Evolutionary conservation across 2,329 filamentous ascomycete species (phyloP), one percentile per base, ranked within the genome.

Genomic region (Colletotrichum costaricense): DNA sequence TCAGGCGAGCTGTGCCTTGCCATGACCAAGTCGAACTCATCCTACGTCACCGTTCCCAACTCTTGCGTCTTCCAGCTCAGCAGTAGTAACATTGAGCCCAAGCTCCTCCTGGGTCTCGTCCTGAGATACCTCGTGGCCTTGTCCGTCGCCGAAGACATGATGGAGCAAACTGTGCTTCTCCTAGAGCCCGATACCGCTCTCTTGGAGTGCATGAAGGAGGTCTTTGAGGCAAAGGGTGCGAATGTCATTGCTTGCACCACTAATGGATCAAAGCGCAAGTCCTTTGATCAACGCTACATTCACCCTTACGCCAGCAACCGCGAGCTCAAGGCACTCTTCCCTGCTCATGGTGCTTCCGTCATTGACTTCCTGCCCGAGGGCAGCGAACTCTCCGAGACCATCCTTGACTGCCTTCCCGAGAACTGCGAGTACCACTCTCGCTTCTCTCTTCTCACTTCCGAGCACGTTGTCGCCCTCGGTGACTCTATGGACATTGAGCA

Each of bases 101-200:
- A 78, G 2, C 57, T 67, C 0, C 76, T 82, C 3, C 62, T 81
- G 14, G 75, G 76, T 4, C 64, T 78, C 0, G 58, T 82, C 0
- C 30, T 75, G 8, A 72, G 80, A 9, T 78, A 78, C 7, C 68
- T 81, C 2, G 64, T 77, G 0, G 78, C 78, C 4, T 35, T 78
- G 5, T 62, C 67, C 1, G 69, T 80, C 4, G 65, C 69, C 0
- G 70, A 72, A 4, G 60, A 64, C 6, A 70, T 74, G 5, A 26
- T 62, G 26, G 52, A 67, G 5, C 65, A 74, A n/a, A 63, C 67
- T 1, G 57, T 83, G 0, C 62, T 85, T 3, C 69, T 86, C 0
- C 60, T 86, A 9, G 80, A 82, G 2, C 79, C 84, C 0, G 82
- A 84, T 49, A 46, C 72, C 0, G 62, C 79, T 26, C 78, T 84